phyloP scores from a whole-genome alignment of 495 filamentous ascomycete genomes.

The Cercophora sp. region DNA sequence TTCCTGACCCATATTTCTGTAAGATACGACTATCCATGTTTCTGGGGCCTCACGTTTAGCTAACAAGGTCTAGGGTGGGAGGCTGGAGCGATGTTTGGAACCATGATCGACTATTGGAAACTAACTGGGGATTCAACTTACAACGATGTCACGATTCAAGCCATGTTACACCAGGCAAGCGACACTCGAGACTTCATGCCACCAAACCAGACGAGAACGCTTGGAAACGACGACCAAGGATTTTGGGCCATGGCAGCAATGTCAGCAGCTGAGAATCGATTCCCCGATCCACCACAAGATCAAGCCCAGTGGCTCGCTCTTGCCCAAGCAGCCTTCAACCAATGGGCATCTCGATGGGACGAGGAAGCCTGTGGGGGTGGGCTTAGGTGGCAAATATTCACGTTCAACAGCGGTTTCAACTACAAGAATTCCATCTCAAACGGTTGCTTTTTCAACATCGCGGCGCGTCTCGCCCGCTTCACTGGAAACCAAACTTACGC shows the following conservation, averaged over 20 bases:
- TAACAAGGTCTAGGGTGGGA: conserved; percentile 72
- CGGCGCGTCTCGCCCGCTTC: conserved; percentile 68
- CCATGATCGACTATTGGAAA: conserved; percentile 79
- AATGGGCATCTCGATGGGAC: conserved; percentile 67
- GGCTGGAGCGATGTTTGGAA: conserved; percentile 69
- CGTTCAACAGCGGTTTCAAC: conserved; percentile 74
- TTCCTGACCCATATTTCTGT: conserved; percentile 73
- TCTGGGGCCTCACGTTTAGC: conserved; percentile 12
- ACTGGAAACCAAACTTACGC: conserved; percentile 74
- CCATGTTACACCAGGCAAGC: conserved; percentile 66
- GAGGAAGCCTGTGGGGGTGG: conserved; percentile 66
- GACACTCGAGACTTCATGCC: conserved; percentile 71
- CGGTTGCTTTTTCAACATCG: conserved; percentile 77
- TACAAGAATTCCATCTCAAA: conserved; percentile 81
- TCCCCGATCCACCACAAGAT: conserved; percentile 58
- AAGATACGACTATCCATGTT: conserved; percentile 4
- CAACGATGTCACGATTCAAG: conserved; percentile 65
- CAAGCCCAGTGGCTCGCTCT: conserved; percentile 74
- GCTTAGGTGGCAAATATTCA: conserved; percentile 80
- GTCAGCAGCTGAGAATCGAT: conserved; percentile 75
- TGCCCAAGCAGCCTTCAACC: conserved; percentile 75
- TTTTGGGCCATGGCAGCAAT: conserved; percentile 86
- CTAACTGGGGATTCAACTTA: conserved; percentile 73
- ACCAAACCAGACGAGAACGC: conserved; percentile 68
- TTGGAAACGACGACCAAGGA: conserved; percentile 81